Percentiles rank a stretch among this genome's conserved stretches.
These are phyloP conservation scores for Yamadazyma paraphyllophila DNA, from an alignment of 805 yeast genomes.

Conservation along the genomic window DNA sequence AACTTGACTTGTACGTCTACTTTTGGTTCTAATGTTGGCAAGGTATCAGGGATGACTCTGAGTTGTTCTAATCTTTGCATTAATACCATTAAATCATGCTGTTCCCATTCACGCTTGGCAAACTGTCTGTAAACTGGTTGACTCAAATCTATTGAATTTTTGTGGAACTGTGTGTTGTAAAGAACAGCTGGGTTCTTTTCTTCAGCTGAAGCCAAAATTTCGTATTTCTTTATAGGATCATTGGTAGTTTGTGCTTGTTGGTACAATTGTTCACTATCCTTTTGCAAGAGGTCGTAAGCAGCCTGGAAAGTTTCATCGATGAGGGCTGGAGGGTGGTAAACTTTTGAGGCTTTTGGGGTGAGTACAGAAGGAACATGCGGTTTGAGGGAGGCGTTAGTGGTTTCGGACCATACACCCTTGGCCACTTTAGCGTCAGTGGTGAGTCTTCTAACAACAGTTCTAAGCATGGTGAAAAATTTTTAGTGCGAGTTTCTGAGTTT, in stretches of 20 bases:
- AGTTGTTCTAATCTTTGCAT: conserved; percentile 92
- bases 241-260: conserved; percentile 31
- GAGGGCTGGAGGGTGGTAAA: conserved; percentile 65
- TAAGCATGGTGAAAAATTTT: conserved; percentile 12
- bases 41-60: conserved; percentile 86
- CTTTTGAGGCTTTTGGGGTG: conserved; percentile 35
- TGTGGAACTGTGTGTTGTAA: conserved; percentile 50
- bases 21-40: conserved; percentile 82
- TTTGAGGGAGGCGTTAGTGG: conserved; percentile 24
- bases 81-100: conserved; percentile 64
- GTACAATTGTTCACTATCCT: conserved; percentile 45
- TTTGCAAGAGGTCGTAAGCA: conserved; percentile 59
- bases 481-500: neutral
- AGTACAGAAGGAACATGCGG: conserved; percentile 36
- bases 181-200: conserved; percentile 79
- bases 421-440: conserved; percentile 4
- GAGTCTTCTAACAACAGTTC: conserved; percentile 7
- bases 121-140: conserved; percentile 79
- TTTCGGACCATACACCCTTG: conserved; percentile 33
- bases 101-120: conserved; percentile 70
- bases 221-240: conserved; percentile 16
- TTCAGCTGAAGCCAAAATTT: conserved; percentile 60
- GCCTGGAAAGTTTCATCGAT: conserved; percentile 70
- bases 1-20: conserved; percentile 76
- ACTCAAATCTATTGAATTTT: conserved; percentile 56